Percentiles rank a stretch among this genome's conserved stretches.
These are phyloP conservation scores for Hippophae tibetana DNA, from an alignment of 306 rosid species.

Conservation along the genomic window DNA sequence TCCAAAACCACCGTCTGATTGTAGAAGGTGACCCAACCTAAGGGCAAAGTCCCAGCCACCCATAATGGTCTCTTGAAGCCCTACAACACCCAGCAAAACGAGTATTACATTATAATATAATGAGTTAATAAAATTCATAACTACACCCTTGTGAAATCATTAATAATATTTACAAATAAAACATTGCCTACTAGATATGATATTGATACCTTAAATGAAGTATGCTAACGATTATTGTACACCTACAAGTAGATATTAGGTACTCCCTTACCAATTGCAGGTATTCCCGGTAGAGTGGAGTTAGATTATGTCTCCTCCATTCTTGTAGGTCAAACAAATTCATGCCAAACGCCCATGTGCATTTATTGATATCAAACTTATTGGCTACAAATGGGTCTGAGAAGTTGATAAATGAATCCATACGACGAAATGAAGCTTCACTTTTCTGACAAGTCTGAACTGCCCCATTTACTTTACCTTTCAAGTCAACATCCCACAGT, in stretches of 20 bases:
- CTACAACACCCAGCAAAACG: slow-evolving; percentile 39
- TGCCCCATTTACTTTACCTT: slow-evolving; percentile 66
- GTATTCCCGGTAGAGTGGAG: slow-evolving; percentile 51
- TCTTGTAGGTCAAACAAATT: slow-evolving; percentile 69
- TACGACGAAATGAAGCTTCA: slow-evolving; percentile 48
- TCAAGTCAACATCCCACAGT: slow-evolving; percentile 63
- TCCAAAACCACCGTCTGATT: slow-evolving; percentile 56
- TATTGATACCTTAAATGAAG: neutral
- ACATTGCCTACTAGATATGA: neutral
- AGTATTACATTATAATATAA: neutral
- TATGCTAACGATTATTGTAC: neutral
- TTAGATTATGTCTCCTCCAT: slow-evolving; percentile 74
- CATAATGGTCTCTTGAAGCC: slow-evolving; percentile 62
- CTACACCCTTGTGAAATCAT: neutral
- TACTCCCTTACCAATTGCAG: slow-evolving; percentile 55
- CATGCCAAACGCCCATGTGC: slow-evolving; percentile 98
- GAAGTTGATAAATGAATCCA: slow-evolving; percentile 68
- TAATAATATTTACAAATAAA: neutral
- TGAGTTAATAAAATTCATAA: neutral
- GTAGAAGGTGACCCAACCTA: slow-evolving; percentile 92
- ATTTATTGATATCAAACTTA: slow-evolving; percentile 59
- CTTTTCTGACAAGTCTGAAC: slow-evolving; percentile 63
- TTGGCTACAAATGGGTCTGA: slow-evolving; percentile 64
- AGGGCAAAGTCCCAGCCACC: slow-evolving; percentile 64
- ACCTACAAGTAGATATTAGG: neutral